phyloP scores from a whole-genome alignment of 495 filamentous ascomycete species.

The Xylaria bambusicola region DNA sequence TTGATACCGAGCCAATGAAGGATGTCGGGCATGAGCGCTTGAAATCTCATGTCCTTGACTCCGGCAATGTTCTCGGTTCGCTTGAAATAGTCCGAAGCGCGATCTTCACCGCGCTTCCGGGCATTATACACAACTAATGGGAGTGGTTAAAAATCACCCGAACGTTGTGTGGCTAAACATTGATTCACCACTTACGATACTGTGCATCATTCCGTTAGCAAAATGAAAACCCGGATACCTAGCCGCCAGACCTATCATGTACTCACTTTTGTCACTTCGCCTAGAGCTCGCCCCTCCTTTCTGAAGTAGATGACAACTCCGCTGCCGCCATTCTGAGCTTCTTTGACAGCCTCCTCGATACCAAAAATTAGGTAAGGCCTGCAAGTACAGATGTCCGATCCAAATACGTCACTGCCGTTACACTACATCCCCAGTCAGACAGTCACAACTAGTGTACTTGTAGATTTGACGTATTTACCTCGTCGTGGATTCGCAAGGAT shows the following conservation, averaged over 20 bases:
- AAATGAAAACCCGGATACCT: not conserved
- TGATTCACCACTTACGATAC: constrained; percentile 46
- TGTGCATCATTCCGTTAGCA: constrained; percentile 26
- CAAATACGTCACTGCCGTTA: constrained; percentile 97
- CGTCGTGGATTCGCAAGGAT: constrained; percentile 91
- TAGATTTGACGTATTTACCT: constrained; percentile 46
- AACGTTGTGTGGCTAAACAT: not conserved
- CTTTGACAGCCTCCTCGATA: constrained; percentile 93
- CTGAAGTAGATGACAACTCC: constrained; percentile 99
- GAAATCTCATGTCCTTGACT: constrained; percentile 98
- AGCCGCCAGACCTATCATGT: constrained; percentile 11
- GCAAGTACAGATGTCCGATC: constrained; percentile 98
- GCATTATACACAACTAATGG: constrained; percentile 87
- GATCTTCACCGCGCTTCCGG: constrained; percentile 79
- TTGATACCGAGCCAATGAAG: constrained; percentile 98
- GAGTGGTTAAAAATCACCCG: constrained; percentile 33
- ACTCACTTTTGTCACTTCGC: constrained; percentile 91
- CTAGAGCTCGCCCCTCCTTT: constrained; percentile 91
- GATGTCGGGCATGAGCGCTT: constrained; percentile 98
- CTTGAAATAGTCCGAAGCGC: constrained; percentile 96
- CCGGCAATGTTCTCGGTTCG: constrained; percentile 96
- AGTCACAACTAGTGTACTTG: constrained; percentile 7
- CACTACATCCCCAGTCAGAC: constrained; percentile 53
- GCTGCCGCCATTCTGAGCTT: constrained; percentile 91
- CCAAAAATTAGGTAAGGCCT: constrained; percentile 96